Base-by-base conservation (phyloP, 768 basidiomycete species). In the Leccinum longicurvipes region DNA sequence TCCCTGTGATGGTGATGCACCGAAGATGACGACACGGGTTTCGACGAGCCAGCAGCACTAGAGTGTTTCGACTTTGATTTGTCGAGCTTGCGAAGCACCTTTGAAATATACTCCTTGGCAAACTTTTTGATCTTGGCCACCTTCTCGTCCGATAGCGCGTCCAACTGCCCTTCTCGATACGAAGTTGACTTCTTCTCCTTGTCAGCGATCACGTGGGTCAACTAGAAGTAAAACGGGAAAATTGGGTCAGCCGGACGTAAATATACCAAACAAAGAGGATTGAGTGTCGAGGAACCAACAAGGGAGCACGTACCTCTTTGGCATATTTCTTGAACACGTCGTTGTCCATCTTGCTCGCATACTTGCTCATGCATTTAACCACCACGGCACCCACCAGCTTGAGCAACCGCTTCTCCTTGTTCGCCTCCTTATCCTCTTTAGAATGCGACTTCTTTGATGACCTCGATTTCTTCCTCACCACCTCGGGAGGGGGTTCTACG, bases 251-350 rank as follows among this genome's bases (percentile, higher is more conserved):
- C 52, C 34, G 12, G 21, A 44, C 42, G 42, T 44, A 4, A 24
- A n/a, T n/a, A n/a, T n/a, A n/a, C n/a, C n/a, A 24, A 46, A 46
- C 45, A 27, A 23, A 15, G 24, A 32, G 36, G 29, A 0, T n/a
- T 17, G 9, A 28, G 14, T 3, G 7, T 51, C n/a, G 32, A 51
- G 28, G 8, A 39, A 23, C 44, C 53, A 48, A 34, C 31, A 53
- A 52, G 28, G 4, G 41, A 17, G 14, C 19, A 66, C 81, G 57
- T 59, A 93, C 96, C 83, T 98, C 93, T 69, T 93, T 93, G 3
- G 97, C 97, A 67, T 97, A 85, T 67, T 87, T 86, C 79, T 99
- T 99, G 82, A 98, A 98, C 51, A 78, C 69, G 7, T 97, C 93
- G 49, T 82, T 81, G 53, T 85, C 82, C 70, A 97, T 80, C 45